phyloP scores from a whole-genome alignment of 257 asterid genomes.

The Solanum corneliomulleri region DNA sequence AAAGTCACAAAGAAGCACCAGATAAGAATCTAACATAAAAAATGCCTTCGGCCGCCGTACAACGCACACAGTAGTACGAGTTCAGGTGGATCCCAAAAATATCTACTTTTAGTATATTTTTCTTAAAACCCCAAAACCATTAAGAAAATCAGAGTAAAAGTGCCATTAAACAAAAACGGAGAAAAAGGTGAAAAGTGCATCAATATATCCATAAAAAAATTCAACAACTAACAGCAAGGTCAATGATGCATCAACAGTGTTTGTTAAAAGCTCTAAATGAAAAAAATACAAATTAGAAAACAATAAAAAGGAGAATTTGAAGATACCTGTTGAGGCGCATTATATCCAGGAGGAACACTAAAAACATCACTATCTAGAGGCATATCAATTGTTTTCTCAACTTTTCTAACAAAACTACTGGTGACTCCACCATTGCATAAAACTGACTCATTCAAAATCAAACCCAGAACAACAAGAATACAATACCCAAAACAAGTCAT shows the following conservation, averaged over 20 bases:
- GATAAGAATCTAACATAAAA: neutral
- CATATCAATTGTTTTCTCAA: constrained; percentile 50
- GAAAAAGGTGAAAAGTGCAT: neutral
- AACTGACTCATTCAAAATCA: constrained; percentile 30
- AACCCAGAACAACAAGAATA: constrained; percentile 18
- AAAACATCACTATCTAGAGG: constrained; percentile 79
- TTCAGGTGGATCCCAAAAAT: neutral
- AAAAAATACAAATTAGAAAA: neutral
- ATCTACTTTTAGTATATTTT: neutral
- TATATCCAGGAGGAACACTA: constrained; percentile 64
- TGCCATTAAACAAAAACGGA: neutral
- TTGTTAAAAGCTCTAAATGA: neutral
- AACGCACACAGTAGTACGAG: neutral
- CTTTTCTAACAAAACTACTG: constrained; percentile 50
- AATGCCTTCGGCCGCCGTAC: neutral
- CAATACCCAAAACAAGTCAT: neutral
- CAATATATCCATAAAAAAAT: neutral
- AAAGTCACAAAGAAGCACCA: neutral
- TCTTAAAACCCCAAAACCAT: neutral
- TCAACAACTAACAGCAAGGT: neutral
- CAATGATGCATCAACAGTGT: neutral
- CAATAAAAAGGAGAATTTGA: neutral
- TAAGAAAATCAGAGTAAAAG: neutral
- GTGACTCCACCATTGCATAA: constrained; percentile 57
- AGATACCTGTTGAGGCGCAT: constrained; percentile 88